Base-by-base conservation (phyloP, 192 early-diverging fungal genomes). In the Entomortierella beljakovae region DNA sequence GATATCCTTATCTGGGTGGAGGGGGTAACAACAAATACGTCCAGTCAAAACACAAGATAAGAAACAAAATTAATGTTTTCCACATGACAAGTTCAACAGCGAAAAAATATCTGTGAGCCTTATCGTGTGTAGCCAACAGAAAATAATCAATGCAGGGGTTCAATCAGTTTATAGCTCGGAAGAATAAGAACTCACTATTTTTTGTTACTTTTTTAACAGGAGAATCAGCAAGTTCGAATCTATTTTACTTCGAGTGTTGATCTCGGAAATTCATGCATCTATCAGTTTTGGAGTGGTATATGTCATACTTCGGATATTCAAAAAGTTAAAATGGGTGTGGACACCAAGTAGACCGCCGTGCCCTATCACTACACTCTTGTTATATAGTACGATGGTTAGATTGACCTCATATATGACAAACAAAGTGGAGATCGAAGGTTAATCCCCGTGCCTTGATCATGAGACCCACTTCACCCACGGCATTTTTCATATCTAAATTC, bases 341-440 rank as follows among this genome's bases (percentile, higher is more conserved):
- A 40, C 43, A 46, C 43, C 20, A 15, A 16, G 6, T 38, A 38
- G 37, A 38, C 37, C 13, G 37, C 37, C 6, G 6, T 8, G 6
- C 37, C 13, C 37, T 8, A n/a, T n/a, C n/a, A n/a, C n/a, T n/a
- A n/a, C n/a, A n/a, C n/a, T n/a, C n/a, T n/a, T n/a, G n/a, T n/a
- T n/a, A n/a, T n/a, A n/a, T n/a, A n/a, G n/a, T n/a, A n/a, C n/a
- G n/a, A n/a, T n/a, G n/a, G n/a, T n/a, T n/a, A n/a, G n/a, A n/a
- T n/a, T n/a, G n/a, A n/a, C n/a, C n/a, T 38, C 37, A 38, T 8
- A 22, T 3, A 23, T n/a, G 61, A 62, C 42, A 62, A 62, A 34
- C 28, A 48, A 33, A 62, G 61, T 62, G 61, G 61, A 50, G 49
- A 64, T 32, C 23, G 38, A 52, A 53, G 49, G 49, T 34, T 52